Percentiles rank a stretch among this genome's conserved stretches.
phyloP scores from a whole-genome alignment of 163 green algal species.

The Botryococcus braunii region DNA sequence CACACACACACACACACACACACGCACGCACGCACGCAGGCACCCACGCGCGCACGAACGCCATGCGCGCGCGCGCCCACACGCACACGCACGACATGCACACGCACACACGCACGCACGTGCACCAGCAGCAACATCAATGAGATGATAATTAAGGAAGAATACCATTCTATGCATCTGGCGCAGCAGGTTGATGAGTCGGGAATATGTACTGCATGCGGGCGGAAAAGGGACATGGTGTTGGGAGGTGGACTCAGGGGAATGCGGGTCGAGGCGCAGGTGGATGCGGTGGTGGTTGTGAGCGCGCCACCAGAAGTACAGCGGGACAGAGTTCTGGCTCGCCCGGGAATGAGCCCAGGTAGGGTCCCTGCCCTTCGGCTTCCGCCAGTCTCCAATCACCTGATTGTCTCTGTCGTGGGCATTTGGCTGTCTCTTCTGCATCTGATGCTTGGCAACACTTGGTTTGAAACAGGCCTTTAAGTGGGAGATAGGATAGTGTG shows the following conservation, averaged over 20 bases:
- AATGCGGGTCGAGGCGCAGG: neutral
- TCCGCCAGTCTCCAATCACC: neutral
- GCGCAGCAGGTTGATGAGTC: neutral
- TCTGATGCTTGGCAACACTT: neutral
- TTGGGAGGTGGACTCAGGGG: neutral
- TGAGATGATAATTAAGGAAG: too few species aligned
- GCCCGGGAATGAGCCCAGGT: constrained; percentile 56
- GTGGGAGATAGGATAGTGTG: neutral
- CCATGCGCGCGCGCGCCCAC: too few species aligned
- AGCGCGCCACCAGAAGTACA: constrained; percentile 47
- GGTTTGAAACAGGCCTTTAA: neutral
- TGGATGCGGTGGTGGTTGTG: constrained; percentile 68
- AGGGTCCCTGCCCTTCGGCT: constrained; percentile 9
- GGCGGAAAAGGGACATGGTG: neutral
- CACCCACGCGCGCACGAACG: too few species aligned
- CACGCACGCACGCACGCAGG: too few species aligned
- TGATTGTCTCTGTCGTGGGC: neutral
- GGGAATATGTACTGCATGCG: neutral
- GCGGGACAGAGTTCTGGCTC: constrained; percentile 52
- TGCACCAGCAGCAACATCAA: too few species aligned
- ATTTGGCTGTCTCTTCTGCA: neutral
- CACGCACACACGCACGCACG: too few species aligned
- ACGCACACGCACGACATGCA: too few species aligned
- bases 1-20: too few species aligned
- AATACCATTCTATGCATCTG: neutral